phyloP scores from a whole-genome alignment of 176 grass and related monocot species.

The Oryza meyeriana region DNA sequence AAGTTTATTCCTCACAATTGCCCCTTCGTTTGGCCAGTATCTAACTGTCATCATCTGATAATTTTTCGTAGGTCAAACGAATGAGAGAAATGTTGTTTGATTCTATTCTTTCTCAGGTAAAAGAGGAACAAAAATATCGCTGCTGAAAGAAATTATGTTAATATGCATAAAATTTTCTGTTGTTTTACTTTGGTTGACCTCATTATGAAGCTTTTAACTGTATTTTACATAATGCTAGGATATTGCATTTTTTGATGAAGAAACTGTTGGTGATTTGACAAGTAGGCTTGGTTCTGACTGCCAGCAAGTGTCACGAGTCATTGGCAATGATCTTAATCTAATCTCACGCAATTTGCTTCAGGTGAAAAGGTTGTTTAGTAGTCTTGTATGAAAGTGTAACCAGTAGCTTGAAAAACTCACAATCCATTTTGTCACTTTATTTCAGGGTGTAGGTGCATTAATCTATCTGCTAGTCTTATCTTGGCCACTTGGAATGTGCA shows the following conservation, averaged over 20 bases:
- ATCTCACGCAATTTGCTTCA: constrained; percentile 96
- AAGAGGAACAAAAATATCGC: neutral
- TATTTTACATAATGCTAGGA: constrained; percentile 50
- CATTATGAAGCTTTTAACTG: constrained; percentile 2
- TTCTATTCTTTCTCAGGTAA: constrained; percentile 95
- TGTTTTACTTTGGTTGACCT: neutral
- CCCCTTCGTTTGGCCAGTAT: constrained; percentile 16
- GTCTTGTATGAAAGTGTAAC: constrained; percentile 4
- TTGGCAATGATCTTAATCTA: constrained; percentile 95
- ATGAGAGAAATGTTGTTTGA: constrained; percentile 94
- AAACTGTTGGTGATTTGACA: constrained; percentile 97
- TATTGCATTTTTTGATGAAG: constrained; percentile 93
- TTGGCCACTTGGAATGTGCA: constrained; percentile 91
- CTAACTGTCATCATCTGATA: constrained; percentile 28
- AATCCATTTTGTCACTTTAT: constrained; percentile 32
- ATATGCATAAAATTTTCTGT: neutral
- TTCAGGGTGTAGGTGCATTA: constrained; percentile 83
- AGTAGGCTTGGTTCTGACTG: constrained; percentile 99
- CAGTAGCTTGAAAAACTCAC: constrained; percentile 15
- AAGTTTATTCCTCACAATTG: constrained; percentile 1
- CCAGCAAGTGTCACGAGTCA: constrained; percentile 97
- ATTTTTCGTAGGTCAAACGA: constrained; percentile 69
- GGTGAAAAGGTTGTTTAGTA: constrained; percentile 41
- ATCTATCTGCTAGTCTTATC: constrained; percentile 94
- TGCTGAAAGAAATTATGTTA: neutral